A percentile compares a stretch with the other conserved stretches of the same genome.
These are phyloP conservation scores for Hanseniaspora vineae DNA, from an alignment of 805 yeast species.

Conservation along the genomic window DNA sequence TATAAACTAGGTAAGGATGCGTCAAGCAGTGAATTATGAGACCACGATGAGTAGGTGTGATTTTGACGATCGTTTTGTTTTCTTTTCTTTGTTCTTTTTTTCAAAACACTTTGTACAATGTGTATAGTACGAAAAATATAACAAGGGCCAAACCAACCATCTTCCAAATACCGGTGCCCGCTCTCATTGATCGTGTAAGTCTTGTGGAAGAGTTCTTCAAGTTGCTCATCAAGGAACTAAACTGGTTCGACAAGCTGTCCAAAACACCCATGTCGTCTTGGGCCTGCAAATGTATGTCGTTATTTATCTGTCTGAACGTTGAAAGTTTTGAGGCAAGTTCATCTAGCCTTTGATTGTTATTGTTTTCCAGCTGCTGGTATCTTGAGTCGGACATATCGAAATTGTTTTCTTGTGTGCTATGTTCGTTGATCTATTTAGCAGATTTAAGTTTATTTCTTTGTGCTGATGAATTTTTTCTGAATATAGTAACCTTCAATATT, in stretches of 20 bases:
- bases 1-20: constrained; percentile 80
- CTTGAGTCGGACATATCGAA: constrained; percentile 12
- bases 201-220: constrained; percentile 40
- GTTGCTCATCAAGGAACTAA: constrained; percentile 34
- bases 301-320: constrained; percentile 49
- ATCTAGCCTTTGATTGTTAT: constrained; percentile 48
- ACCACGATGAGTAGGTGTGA: constrained; percentile 2
- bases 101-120: constrained; percentile 31
- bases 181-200: constrained; percentile 40
- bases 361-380: constrained; percentile 21
- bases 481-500: too few relatives aligned
- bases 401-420: neutral
- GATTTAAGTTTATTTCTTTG: neutral
- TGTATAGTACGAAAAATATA: constrained; percentile 43
- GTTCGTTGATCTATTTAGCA: neutral
- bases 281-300: constrained; percentile 56
- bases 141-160: constrained; percentile 45
- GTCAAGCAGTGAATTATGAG: constrained; percentile 17
- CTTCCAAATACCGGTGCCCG: constrained; percentile 48
- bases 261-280: constrained; percentile 35
- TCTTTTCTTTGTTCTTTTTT: neutral
- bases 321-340: constrained; percentile 54
- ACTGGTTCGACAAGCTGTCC: constrained; percentile 34
- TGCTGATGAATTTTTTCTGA: neutral
- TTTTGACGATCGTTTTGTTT: neutral